Evolutionary conservation across 2,329 filamentous ascomycete genomes (phyloP), one percentile per base, ranked within the genome.

Genomic region (Tolypocladium pustulatum): DNA sequence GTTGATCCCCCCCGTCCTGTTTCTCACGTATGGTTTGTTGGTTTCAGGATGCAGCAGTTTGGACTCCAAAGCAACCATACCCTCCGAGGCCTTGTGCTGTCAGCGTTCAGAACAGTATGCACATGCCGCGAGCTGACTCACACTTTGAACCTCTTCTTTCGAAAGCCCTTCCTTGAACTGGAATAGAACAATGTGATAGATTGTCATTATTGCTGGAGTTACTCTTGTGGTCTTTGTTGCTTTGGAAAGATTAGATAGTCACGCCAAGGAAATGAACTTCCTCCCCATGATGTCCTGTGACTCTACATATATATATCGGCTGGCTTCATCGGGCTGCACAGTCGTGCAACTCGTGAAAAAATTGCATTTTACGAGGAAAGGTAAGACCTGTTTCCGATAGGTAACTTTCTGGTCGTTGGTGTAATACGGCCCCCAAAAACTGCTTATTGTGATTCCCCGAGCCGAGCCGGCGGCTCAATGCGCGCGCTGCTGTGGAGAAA

Each of bases 41-140:
- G 53, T 55, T 9, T 25, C 15, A 36, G 53, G 53, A 10, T 40
- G 36, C 7, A 55, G 32, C 7, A 36, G 20, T 7, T 55, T 55
- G 13, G 32, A 27, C 32, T 55, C 53, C 8, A 55, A 10, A 27
- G 53, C 22, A 25, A 55, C 53, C 53, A 55, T 55, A 10, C 34
- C 53, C 36, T 55, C 53, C 15, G 53, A 55, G 36, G 53, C 53
- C 53, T 53, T 27, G 25, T 1, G 36, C 36, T 55, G 53, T 55
- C n/a, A 37, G 32, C 22, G 4, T 27, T 37, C 2, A 20, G 12
- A 30, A 2, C 30, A 22, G 3, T 27, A 1, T 8, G 22, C 30
- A 30, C 51, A 25, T 9, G 51, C 20, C 20, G 17, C 10, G 9
- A 15, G 51, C 20, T 37, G 2, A 9, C 53, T 55, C 27, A 55